Evolutionary conservation across 2,329 filamentous ascomycete genomes (phyloP).

Genomic region (Claviceps sorghi): DNA sequence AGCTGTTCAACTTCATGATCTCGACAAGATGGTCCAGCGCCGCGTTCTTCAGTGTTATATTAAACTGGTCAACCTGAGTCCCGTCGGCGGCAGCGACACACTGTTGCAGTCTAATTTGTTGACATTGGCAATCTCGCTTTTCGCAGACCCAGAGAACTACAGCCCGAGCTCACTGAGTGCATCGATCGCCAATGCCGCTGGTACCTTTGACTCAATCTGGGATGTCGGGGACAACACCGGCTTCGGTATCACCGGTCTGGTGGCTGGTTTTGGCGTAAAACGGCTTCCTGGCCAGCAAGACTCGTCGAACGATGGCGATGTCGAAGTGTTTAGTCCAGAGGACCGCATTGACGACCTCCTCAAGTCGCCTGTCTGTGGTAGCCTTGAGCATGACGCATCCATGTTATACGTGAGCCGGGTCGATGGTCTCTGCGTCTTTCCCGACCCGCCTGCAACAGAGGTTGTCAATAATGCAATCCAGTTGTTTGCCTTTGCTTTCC

Average conservation of each 20-base stretch:
- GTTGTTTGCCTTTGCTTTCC: conserved; percentile 80
- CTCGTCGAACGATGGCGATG: conserved; percentile 25
- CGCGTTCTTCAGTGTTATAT: conserved; percentile 91
- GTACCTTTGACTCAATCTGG: conserved; percentile 87
- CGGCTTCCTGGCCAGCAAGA: conserved; percentile 56
- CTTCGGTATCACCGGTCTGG: conserved; percentile 79
- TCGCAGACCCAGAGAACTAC: conserved; percentile 86
- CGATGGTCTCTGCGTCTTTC: conserved; percentile 31
- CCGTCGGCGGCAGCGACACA: conserved; percentile 69
- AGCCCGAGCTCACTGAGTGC: conserved; percentile 72
- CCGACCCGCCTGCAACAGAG: conserved; percentile 77
- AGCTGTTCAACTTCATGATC: conserved; percentile 74
- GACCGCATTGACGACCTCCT: conserved; percentile 47
- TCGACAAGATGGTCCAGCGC: conserved; percentile 84
- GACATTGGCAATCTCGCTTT: conserved; percentile 76
- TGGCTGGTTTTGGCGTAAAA: conserved; percentile 60
- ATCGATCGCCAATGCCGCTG: conserved; percentile 79
- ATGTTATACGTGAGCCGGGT: conserved; percentile 50
- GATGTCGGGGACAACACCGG: conserved; percentile 88
- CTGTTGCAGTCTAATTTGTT: conserved; percentile 83
- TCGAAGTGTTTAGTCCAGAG: conserved; percentile 46
- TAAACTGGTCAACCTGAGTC: conserved; percentile 77
- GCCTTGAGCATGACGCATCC: conserved; percentile 79
- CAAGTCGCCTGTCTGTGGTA: conserved; percentile 61
- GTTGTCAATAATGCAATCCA: conserved; percentile 91